Evolutionary conservation across 176 grass and related monocot genomes (phyloP).

Genomic region (Juncus effusus): DNA sequence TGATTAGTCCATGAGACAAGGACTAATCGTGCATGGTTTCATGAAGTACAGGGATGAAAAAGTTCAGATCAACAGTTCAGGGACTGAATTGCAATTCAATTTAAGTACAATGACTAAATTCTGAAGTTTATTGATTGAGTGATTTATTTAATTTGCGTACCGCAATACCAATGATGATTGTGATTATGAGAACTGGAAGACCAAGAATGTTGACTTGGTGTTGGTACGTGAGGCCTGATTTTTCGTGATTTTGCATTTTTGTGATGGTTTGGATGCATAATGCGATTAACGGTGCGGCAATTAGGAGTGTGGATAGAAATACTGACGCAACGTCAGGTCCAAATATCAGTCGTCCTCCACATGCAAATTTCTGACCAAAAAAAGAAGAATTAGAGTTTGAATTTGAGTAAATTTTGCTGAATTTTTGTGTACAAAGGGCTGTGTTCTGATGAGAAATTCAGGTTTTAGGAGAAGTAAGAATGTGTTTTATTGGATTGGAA

Average conservation of each 20-base stretch:
- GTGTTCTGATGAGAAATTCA: neutral
- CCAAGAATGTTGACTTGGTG: constrained; percentile 43
- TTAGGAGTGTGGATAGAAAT: constrained; percentile 50
- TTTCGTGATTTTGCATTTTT: constrained; percentile 36
- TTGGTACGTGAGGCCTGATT: neutral
- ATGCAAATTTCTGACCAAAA: constrained; percentile 66
- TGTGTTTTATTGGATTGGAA: neutral
- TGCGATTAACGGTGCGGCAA: constrained; percentile 42
- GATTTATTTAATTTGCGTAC: constrained; percentile 15
- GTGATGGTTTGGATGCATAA: constrained; percentile 63
- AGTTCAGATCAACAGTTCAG: too few relatives aligned
- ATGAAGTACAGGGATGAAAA: too few relatives aligned
- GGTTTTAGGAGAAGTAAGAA: neutral
- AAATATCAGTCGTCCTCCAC: constrained; percentile 76
- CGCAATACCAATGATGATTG: constrained; percentile 34
- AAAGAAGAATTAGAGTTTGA: neutral
- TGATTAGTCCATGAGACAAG: too few relatives aligned
- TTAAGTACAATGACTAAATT: too few relatives aligned
- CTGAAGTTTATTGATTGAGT: too few relatives aligned
- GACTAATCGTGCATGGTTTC: too few relatives aligned
- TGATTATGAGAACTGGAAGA: constrained; percentile 41
- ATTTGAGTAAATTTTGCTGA: neutral
- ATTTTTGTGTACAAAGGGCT: neutral
- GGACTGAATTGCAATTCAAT: too few relatives aligned
- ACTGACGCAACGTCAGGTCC: constrained; percentile 78